These are phyloP conservation scores for Drechmeria coniospora DNA, from an alignment of 2,329 filamentous ascomycete genomes.

Conservation along the genomic window DNA sequence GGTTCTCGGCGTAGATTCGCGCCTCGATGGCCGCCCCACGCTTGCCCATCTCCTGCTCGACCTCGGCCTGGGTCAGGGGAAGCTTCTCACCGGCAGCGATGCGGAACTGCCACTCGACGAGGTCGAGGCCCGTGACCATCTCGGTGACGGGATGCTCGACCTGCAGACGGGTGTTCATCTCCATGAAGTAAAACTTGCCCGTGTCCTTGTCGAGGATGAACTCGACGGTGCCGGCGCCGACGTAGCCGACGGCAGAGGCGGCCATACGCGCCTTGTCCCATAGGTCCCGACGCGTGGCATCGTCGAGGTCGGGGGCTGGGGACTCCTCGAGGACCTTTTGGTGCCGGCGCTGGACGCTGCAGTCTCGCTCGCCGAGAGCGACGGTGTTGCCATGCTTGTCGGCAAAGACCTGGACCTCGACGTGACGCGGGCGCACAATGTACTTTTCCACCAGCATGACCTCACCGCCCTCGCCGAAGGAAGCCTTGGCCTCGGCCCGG, in stretches of 20 bases:
- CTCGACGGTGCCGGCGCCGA: slow-evolving; percentile 80
- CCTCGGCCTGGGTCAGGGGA: slow-evolving; percentile 40
- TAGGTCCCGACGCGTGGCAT: slow-evolving; percentile 41
- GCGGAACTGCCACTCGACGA: slow-evolving; percentile 94
- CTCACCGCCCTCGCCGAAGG: slow-evolving; percentile 66
- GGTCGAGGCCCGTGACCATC: slow-evolving; percentile 52
- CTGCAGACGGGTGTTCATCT: slow-evolving; percentile 78
- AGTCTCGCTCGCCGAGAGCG: slow-evolving; percentile 77
- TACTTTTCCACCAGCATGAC: slow-evolving; percentile 78
- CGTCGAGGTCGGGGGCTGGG: slow-evolving; percentile 54
- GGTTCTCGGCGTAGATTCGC: slow-evolving; percentile 91
- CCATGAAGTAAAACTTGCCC: slow-evolving; percentile 69
- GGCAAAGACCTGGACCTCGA: slow-evolving; percentile 84
- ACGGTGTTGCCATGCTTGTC: slow-evolving; percentile 67
- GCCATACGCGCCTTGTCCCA: slow-evolving; percentile 52
- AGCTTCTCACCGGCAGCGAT: slow-evolving; percentile 43
- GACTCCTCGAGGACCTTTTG: slow-evolving; percentile 89
- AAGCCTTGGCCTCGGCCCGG: slow-evolving; percentile 57
- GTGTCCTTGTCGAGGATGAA: slow-evolving; percentile 77
- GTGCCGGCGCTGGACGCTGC: slow-evolving; percentile 71
- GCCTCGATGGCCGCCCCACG: slow-evolving; percentile 87
- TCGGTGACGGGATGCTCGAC: slow-evolving; percentile 89
- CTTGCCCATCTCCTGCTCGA: slow-evolving; percentile 59
- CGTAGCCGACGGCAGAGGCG: slow-evolving; percentile 65
- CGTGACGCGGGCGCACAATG: slow-evolving; percentile 63